phyloP scores from a whole-genome alignment of 495 filamentous ascomycete genomes.

The Xylaria intraflava region DNA sequence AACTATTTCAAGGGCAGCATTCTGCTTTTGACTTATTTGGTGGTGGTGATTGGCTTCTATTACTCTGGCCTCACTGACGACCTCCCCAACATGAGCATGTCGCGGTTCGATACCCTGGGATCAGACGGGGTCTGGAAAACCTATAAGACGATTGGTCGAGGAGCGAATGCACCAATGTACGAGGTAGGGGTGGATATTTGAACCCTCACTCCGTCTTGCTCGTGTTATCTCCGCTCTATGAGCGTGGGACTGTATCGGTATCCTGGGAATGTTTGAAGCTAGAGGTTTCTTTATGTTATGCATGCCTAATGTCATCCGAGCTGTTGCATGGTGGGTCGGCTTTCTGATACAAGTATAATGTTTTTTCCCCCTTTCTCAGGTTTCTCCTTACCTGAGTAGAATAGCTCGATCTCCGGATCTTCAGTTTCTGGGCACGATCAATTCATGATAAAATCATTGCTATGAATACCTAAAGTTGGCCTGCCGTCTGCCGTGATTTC shows the following conservation, averaged over 20 bases:
- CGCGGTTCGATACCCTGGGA: constrained; percentile 63
- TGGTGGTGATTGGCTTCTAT: constrained; percentile 88
- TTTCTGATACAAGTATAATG: background rate
- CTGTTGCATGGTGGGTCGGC: background rate
- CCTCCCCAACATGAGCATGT: constrained; percentile 40
- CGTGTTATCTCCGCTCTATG: background rate
- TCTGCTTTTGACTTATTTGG: constrained; percentile 85
- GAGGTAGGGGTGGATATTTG: constrained; percentile 21
- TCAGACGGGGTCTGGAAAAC: constrained; percentile 46
- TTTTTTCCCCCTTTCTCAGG: background rate
- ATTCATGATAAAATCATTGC: background rate
- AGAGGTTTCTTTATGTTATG: background rate
- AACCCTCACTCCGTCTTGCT: background rate
- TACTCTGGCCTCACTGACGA: constrained; percentile 66
- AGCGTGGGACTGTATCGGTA: background rate
- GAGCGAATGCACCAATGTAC: constrained; percentile 23
- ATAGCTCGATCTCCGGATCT: background rate
- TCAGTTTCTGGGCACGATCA: background rate
- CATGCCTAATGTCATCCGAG: constrained; percentile 1
- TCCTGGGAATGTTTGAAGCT: background rate
- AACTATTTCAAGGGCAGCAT: constrained; percentile 93
- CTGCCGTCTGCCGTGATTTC: too few species aligned
- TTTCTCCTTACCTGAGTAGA: background rate
- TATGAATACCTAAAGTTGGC: too few species aligned
- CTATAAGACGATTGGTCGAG: constrained; percentile 48